A percentile compares a stretch with the other conserved stretches of the same genome.
Evolutionary conservation across 345 rosid species (phyloP).

Genomic region (Acer negundo): DNA sequence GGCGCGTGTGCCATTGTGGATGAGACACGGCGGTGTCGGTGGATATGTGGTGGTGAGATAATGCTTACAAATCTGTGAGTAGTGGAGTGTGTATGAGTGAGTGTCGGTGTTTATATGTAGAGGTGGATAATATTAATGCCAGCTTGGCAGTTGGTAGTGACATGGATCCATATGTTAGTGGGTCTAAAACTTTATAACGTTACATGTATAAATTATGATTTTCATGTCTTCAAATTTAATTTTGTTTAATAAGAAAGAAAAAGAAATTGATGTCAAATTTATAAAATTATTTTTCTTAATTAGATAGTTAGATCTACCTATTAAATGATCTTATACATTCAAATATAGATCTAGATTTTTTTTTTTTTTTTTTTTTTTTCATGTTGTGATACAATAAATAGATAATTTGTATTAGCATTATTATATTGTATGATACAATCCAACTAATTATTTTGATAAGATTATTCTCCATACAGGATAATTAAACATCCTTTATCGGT

Average conservation of each 20-base stretch:
- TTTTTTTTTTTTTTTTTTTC: too few species aligned
- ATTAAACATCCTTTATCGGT: too few species aligned
- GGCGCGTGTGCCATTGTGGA: conserved; percentile 28
- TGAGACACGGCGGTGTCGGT: conserved; percentile 4
- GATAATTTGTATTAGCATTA: too few species aligned
- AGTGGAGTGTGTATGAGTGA: neutral
- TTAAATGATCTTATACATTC: too few species aligned
- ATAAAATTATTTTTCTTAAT: neutral
- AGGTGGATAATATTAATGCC: conserved; percentile 28
- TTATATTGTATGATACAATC: too few species aligned
- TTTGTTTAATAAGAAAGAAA: too few species aligned
- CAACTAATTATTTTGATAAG: too few species aligned
- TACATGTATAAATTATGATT: neutral
- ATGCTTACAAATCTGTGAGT: neutral
- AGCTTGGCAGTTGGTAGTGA: conserved; percentile 34
- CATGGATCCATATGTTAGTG: conserved; percentile 29
- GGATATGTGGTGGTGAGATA: conserved; percentile 1
- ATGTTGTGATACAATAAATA: too few species aligned
- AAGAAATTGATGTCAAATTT: neutral
- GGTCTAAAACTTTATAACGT: conserved; percentile 15
- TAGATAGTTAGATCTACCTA: too few species aligned
- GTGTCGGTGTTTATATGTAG: conserved; percentile 17
- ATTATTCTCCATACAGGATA: too few species aligned
- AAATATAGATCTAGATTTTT: too few species aligned
- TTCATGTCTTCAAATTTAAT: neutral